Evolutionary conservation across 2,329 filamentous ascomycete species (phyloP), one percentile per base, ranked within the genome.

Genomic region (Sclerotinia spermophila): DNA sequence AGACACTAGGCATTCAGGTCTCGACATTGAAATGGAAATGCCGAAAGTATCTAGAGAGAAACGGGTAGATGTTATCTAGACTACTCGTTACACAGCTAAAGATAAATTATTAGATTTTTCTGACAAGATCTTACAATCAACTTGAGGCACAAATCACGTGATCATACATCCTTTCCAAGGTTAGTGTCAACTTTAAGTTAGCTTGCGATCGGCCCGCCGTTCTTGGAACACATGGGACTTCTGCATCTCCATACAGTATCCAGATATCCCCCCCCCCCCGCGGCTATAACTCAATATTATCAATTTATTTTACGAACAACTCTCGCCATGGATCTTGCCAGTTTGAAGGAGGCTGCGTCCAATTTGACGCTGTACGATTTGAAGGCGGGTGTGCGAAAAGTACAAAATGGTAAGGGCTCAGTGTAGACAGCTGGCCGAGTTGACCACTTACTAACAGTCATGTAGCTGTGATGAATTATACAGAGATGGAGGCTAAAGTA

Each of bases 381-480:
- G 79, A 93, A 93, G 80, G 90, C 90, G 30, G 89, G 90, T 72
- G 89, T 92, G 73, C 87, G 90, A 76, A 92, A 92, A 80, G 89
- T 92, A 68, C 90, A 93, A 79, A 92, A 92, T 90, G 90, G 90
- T 92, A 82, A 75, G 84, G 75, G 71, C 67, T 56, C 69, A 64
- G 60, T 72, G 55, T 71, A 69, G 74, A 74, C 74, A 76, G 73
- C 71, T 74, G 73, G 73, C 74, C 72, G 45, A 35, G 71, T 73
- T 71, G 21, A 48, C 35, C 10, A 21, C 60, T n/a, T 33, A 66
- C 77, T 80, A 65, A 79, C 74, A 62, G 42, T 27, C 69, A 45
- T 74, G 71, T 67, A 92, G 90, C 90, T 74, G 90, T 92, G 72
- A 92, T 92, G 90, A 92, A 92, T 80, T 92, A 91, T 80, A 92